Base-by-base conservation (phyloP, 805 yeast species). In the Barnettozyma populi region DNA sequence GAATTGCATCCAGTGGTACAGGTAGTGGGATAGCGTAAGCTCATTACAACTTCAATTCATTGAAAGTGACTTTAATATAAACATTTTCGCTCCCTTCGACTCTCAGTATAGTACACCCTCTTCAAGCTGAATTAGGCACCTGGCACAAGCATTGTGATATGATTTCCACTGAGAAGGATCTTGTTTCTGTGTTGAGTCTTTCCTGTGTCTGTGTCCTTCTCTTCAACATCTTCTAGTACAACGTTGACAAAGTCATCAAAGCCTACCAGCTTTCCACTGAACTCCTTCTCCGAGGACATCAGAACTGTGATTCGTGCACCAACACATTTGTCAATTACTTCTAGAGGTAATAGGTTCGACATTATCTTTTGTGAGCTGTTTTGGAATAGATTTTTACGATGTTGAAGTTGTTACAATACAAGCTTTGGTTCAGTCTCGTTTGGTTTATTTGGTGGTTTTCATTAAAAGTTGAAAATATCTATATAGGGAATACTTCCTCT, bases 221-320 rank as follows among this genome's bases (percentile, higher is more conserved):
- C 96, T 8, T 75, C 75, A 34, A 85, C 97, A 57, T 90, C 83
- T 57, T 86, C 86, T 45, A 94, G 73, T 10, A 94, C 95, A 66
- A 90, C 81, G 62, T 88, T 94, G 51, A 94, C 97, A 59, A 84
- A 92, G 66, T 94, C 98, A 64, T 94, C 99, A 65, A 92, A 92
- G 1, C 98, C 98, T 25, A 85, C 78, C 44, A 94, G 72, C 4
- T 82, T 87, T 1, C 99, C 99, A n/a, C 78, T 75, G 63, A 89
- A 94, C 63, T 90, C 97, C 63, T 80, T 80, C 49, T 75, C 72
- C 19, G 76, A 73, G 45, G 70, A 67, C 63, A 75, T 74, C 68
- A 88, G 72, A 23, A 90, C 86, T 76, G 86, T 79, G 36, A 92
- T 80, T 47, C 76, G 74, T 29, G 88, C 80, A 16, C 96, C 96